Evolutionary conservation across 2,329 filamentous ascomycete species (phyloP).

Genomic region (Aspergillus nomiae): DNA sequence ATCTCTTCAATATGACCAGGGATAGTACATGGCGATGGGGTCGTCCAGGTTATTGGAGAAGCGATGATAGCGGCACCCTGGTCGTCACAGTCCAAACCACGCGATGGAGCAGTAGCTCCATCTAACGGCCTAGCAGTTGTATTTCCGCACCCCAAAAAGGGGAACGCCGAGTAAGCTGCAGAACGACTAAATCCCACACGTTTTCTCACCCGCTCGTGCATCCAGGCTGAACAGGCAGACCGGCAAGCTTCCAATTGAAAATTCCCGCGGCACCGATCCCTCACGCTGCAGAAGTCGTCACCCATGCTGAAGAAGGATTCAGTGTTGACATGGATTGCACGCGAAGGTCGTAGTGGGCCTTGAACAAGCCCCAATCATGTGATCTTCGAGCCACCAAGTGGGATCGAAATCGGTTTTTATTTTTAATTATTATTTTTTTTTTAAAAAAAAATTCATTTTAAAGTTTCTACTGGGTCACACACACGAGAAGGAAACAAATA

Average conservation of each 20-base stretch:
- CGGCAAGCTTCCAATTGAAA: conserved; percentile 13
- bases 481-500: background rate
- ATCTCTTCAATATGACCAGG: background rate
- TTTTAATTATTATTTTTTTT: background rate
- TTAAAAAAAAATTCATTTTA: background rate
- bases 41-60: background rate
- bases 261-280: background rate
- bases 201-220: background rate
- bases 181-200: background rate
- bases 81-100: background rate
- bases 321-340: background rate
- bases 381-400: conserved; percentile 10
- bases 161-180: conserved; percentile 4
- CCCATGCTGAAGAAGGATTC: conserved; percentile 1
- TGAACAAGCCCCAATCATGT: conserved; percentile 14
- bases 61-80: background rate
- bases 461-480: background rate
- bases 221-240: conserved; percentile 2
- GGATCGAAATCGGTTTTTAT: background rate
- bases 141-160: background rate
- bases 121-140: background rate
- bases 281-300: conserved; percentile 7
- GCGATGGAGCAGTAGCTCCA: conserved; percentile 5
- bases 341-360: conserved; percentile 9
- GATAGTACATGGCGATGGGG: background rate